Percentiles rank a stretch among this genome's conserved stretches.
phyloP scores from a whole-genome alignment of 2,329 filamentous ascomycete genomes.

The Venturia effusa region DNA sequence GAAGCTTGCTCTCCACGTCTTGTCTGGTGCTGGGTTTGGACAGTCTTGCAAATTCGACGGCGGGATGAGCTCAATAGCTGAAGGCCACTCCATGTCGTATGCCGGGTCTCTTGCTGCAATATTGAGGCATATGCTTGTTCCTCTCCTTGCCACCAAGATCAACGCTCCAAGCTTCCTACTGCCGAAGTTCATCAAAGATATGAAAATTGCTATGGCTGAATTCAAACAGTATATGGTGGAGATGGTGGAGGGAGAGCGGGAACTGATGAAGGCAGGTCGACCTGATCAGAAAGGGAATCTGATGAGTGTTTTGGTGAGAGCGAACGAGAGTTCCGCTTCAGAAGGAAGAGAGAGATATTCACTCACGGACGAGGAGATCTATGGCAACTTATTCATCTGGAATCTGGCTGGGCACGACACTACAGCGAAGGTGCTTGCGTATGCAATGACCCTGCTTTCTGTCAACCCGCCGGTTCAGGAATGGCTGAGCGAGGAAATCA shows the following conservation, averaged over 20 bases:
- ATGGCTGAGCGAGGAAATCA: constrained; percentile 9
- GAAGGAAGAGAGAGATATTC: not conserved
- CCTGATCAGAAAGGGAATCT: constrained; percentile 5
- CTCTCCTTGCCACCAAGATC: constrained; percentile 4
- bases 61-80: not conserved
- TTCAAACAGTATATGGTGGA: constrained; percentile 8
- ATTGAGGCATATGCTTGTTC: constrained; percentile 2
- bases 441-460: constrained; percentile 1
- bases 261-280: not conserved
- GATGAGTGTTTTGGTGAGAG: constrained; percentile 6
- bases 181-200: not conserved
- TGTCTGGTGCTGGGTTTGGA: constrained; percentile 4
- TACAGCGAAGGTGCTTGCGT: constrained; percentile 4
- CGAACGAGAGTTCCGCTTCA: not conserved
- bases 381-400: constrained; percentile 11
- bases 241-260: constrained; percentile 8
- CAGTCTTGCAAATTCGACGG: not conserved
- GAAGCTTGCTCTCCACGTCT: constrained; percentile 7
- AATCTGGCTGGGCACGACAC: constrained; percentile 8
- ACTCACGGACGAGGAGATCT: constrained; percentile 7
- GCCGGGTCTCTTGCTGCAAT: not conserved
- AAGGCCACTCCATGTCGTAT: constrained; percentile 2
- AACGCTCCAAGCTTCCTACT: constrained; percentile 1
- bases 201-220: constrained; percentile 4
- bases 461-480: not conserved